These are phyloP conservation scores for Escallonia herrerae DNA, from an alignment of 129 eudicot genomes.

Conservation along the genomic window DNA sequence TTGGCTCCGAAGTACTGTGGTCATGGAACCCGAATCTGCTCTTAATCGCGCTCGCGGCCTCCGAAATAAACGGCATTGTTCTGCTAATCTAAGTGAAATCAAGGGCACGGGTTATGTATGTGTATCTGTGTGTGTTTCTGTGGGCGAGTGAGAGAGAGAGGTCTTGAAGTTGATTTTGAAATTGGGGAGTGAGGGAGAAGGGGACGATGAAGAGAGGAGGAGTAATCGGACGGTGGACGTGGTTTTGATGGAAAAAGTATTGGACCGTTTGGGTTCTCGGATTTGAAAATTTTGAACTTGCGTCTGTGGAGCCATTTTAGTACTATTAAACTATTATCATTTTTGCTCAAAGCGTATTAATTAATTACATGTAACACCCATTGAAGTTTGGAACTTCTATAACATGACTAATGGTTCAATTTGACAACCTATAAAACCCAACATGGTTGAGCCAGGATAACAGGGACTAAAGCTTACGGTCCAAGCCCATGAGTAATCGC, in stretches of 20 bases:
- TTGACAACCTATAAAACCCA: no score
- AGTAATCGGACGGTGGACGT: not conserved
- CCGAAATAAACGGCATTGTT: slow-evolving; percentile 50
- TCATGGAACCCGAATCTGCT: slow-evolving; percentile 45
- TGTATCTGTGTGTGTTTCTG: no score
- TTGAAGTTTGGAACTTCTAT: no score
- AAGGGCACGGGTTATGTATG: not conserved
- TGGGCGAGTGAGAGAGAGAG: not conserved
- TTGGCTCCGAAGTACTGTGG: slow-evolving; percentile 15
- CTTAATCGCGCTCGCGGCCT: slow-evolving; percentile 45
- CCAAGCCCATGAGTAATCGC: no score
- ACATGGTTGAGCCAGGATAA: no score
- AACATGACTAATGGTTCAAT: no score
- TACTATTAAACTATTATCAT: not conserved
- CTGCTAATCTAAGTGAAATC: not conserved
- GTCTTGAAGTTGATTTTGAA: no score
- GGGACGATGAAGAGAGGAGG: not conserved
- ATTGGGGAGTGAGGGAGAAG: not conserved
- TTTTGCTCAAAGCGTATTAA: no score
- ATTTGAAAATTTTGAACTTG: not conserved
- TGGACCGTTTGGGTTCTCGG: not conserved
- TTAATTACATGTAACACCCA: no score
- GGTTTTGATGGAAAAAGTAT: not conserved
- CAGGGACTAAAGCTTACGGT: no score
- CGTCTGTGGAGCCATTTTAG: not conserved